phyloP scores from a whole-genome alignment of 202 grass and related monocot species.

The Digitaria exilis region DNA sequence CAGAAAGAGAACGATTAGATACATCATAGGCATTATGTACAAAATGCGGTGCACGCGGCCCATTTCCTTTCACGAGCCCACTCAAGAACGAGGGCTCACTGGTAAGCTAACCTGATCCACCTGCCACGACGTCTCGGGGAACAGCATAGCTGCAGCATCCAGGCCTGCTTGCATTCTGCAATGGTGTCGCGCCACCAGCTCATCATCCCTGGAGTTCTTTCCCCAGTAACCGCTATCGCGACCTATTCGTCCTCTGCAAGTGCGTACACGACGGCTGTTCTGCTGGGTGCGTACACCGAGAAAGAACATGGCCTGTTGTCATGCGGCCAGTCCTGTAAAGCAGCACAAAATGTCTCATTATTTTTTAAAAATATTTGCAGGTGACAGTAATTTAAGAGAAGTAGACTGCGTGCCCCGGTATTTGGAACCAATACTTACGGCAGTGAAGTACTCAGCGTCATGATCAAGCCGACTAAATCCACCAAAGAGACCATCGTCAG shows the following conservation, averaged over 20 bases:
- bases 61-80: conserved; percentile 34
- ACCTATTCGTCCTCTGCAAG: conserved; percentile 49
- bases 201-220: conserved; percentile 3
- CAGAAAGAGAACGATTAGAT: not conserved
- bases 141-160: not conserved
- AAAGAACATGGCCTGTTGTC: conserved; percentile 84
- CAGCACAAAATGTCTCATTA: not conserved
- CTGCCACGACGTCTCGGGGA: not conserved
- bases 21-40: conserved; percentile 17
- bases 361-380: not conserved
- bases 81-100: conserved; percentile 15
- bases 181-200: not conserved
- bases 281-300: conserved; percentile 83
- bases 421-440: conserved; percentile 56
- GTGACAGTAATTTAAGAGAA: not conserved
- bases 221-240: not conserved
- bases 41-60: not conserved
- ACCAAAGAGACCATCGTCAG: conserved; percentile 83
- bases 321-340: conserved; percentile 73
- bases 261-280: conserved; percentile 84
- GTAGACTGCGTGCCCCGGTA: not conserved
- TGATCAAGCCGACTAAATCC: conserved; percentile 89
- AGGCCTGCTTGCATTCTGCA: not conserved
- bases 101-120: not conserved
- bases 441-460: conserved; percentile 75